These are phyloP conservation scores for Penicillium brevicompactum DNA, from an alignment of 2,329 filamentous ascomycete species.

Conservation along the genomic window DNA sequence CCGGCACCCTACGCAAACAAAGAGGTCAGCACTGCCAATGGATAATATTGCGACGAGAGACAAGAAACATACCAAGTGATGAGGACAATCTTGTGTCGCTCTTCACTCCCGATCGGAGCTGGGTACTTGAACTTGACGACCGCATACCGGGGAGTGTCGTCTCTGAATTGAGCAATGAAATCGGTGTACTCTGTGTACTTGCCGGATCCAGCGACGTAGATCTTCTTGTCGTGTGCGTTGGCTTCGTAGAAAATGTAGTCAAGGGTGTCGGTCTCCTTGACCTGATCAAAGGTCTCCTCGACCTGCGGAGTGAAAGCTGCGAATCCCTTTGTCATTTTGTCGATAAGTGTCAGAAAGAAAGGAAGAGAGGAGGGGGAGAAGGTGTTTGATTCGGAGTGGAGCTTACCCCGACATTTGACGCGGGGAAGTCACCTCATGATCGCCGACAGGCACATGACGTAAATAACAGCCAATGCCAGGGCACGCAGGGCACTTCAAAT, in stretches of 20 bases:
- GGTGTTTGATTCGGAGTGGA: background rate
- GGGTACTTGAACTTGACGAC: constrained; percentile 20
- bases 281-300: constrained; percentile 18
- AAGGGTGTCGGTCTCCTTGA: constrained; percentile 21
- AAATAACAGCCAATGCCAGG: background rate
- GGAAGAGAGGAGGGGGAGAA: background rate
- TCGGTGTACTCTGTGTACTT: constrained; percentile 20
- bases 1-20: constrained; percentile 17
- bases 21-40: constrained; percentile 1
- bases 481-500: too few relatives aligned
- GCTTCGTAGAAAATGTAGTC: constrained; percentile 23
- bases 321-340: constrained; percentile 20
- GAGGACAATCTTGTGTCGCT: constrained; percentile 20
- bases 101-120: constrained; percentile 14
- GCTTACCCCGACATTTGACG: background rate
- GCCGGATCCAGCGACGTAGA: constrained; percentile 17
- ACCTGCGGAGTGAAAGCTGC: constrained; percentile 23
- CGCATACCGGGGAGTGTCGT: constrained; percentile 17
- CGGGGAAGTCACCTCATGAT: background rate
- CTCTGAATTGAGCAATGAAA: constrained; percentile 17
- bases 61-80: constrained; percentile 21
- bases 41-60: background rate
- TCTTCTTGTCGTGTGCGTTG: constrained; percentile 22
- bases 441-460: background rate
- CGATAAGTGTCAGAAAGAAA: background rate